Base-by-base conservation (phyloP, 108 stramenopile genomes). In the Chaetoceros muelleri region DNA sequence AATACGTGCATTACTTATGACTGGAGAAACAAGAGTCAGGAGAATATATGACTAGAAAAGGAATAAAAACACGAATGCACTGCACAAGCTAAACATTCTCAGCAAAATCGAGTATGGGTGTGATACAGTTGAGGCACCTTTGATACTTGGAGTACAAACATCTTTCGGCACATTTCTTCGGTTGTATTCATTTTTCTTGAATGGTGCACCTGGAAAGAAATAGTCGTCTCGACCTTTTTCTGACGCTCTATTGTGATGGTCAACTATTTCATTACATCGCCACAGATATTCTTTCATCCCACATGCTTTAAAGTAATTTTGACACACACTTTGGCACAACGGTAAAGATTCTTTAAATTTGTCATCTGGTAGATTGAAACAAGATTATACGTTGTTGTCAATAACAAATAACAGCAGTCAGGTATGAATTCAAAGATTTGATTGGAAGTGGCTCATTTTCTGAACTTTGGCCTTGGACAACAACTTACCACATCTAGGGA, bases 91-190 rank as follows among this genome's bases (percentile, higher is more conserved):
- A n/a, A n/a, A n/a, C n/a, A n/a, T n/a, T n/a, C n/a, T n/a, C n/a
- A n/a, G n/a, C n/a, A n/a, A n/a, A n/a, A n/a, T n/a, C n/a, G n/a
- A n/a, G n/a, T n/a, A n/a, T n/a, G n/a, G n/a, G n/a, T 40, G 34
- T 10, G 13, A 40, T 10, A 10, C 13, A 13, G 8, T 40, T 22
- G 50, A 59, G 3, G 60, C 45, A 0, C 70, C 66, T 48, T 59
- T 64, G 16, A 73, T 69, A 47, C 67, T 68, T 3, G 72, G 72
- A 24, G 72, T 73, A 24, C 72, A 73, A 21, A 73, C 60, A 19
- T 46, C 55, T 18, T 27, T 48, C 2, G 62, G 62, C 2, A 59
- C 47, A 0, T 59, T 45, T 29, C 52, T 24, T 10, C 58, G 52
- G 25, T 59, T 64, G 29, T 65, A 66, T 44, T 65, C 59, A 55